phyloP scores from a whole-genome alignment of 495 filamentous ascomycete species.

The Lasiosphaeria ovina region DNA sequence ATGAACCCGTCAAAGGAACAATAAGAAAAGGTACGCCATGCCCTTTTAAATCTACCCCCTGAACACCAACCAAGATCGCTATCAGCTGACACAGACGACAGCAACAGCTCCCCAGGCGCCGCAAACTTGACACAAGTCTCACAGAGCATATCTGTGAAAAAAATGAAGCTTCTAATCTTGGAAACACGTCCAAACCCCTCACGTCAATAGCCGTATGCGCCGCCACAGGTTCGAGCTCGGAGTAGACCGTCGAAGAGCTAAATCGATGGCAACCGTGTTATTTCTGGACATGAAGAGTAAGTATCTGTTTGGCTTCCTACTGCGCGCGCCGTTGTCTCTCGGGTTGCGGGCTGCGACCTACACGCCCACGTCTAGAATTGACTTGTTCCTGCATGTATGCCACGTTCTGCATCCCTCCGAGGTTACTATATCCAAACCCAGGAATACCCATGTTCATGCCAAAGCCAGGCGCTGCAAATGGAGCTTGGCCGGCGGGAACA shows the following conservation, averaged over 20 bases:
- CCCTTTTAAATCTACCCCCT: not conserved
- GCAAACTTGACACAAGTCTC: too few relatives aligned
- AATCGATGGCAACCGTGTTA: not conserved
- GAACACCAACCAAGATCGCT: not conserved
- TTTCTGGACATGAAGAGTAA: conserved; percentile 7
- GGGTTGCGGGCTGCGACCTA: conserved; percentile 43
- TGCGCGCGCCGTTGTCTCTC: conserved; percentile 14
- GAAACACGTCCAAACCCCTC: too few relatives aligned
- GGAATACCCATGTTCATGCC: conserved; percentile 47
- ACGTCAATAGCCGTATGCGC: too few relatives aligned
- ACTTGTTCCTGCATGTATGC: conserved; percentile 49
- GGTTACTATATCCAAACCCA: conserved; percentile 42
- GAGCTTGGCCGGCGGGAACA: conserved; percentile 29
- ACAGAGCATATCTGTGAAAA: too few relatives aligned
- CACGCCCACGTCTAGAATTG: conserved; percentile 52
- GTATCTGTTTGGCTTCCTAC: not conserved
- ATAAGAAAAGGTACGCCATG: not conserved
- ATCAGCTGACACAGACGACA: too few relatives aligned
- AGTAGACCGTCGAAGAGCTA: not conserved
- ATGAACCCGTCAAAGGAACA: not conserved
- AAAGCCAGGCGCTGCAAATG: conserved; percentile 48
- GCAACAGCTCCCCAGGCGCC: too few relatives aligned
- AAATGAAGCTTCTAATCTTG: too few relatives aligned
- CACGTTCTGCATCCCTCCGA: conserved; percentile 37
- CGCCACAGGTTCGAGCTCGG: not conserved